phyloP scores from a whole-genome alignment of 352 stramenopile species.

The Pythium brassicae region DNA sequence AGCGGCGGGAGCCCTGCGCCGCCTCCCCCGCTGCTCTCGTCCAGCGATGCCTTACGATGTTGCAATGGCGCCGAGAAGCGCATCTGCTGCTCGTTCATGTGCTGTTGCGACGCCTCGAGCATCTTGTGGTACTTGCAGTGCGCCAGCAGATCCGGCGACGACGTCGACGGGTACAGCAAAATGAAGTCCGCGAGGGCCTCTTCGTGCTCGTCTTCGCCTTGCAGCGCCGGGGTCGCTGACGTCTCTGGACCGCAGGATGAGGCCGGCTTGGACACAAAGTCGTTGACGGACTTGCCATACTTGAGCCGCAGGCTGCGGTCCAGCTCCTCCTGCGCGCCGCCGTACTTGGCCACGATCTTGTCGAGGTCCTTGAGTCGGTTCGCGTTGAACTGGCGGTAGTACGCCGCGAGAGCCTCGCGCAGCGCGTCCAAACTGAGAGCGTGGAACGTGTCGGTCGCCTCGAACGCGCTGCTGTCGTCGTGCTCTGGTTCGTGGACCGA shows the following conservation, averaged over 20 bases:
- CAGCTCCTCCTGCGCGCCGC: slow-evolving; percentile 51
- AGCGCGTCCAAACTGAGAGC: slow-evolving; percentile 32
- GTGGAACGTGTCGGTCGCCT: neutral
- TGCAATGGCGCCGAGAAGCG: slow-evolving; percentile 74
- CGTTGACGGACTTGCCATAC: slow-evolving; percentile 51
- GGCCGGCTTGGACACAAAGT: slow-evolving; percentile 23
- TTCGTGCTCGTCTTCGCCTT: slow-evolving; percentile 26
- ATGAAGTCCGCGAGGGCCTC: slow-evolving; percentile 62
- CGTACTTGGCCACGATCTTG: slow-evolving; percentile 72
- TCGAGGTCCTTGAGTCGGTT: slow-evolving; percentile 61
- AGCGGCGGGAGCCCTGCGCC: slow-evolving; percentile 39
- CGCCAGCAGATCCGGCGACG: slow-evolving; percentile 17
- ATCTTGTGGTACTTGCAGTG: slow-evolving; percentile 72
- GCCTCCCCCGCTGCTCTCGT: slow-evolving; percentile 18
- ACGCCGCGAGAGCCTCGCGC: slow-evolving; percentile 33
- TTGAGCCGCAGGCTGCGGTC: slow-evolving; percentile 63
- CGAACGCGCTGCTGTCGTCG: slow-evolving; percentile 3
- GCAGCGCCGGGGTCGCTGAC: neutral
- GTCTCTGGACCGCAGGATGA: neutral
- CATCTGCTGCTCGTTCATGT: slow-evolving; percentile 80
- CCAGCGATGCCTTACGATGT: slow-evolving; percentile 33
- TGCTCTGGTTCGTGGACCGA: slow-evolving; percentile 16
- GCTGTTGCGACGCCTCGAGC: slow-evolving; percentile 70
- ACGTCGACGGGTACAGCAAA: slow-evolving; percentile 57
- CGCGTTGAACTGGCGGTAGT: slow-evolving; percentile 56